Percentiles rank a stretch among this genome's conserved stretches.
Conservation (phyloP, 2,329 filamentous ascomycete genomes). For the Xylariaceae sp. region DNA sequence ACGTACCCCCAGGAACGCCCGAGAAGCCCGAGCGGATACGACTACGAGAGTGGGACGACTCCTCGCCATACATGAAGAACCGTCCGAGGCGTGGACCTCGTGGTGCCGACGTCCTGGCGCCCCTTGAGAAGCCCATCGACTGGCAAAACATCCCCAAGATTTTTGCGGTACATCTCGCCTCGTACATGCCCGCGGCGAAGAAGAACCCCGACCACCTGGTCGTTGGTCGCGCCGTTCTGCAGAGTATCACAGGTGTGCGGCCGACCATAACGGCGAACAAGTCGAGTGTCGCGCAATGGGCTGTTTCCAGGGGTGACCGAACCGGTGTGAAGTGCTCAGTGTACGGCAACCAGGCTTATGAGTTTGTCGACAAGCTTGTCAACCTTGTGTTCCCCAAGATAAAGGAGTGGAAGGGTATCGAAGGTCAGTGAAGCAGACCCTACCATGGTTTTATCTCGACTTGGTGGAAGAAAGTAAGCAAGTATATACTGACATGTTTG, state of each 20-base stretch:
- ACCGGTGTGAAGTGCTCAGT: slow-evolving; percentile 74
- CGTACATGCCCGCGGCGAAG: slow-evolving; percentile 63
- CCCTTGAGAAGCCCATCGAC: slow-evolving; percentile 67
- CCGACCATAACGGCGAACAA: slow-evolving; percentile 65
- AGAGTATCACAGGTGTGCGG: slow-evolving; percentile 76
- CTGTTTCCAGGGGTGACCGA: slow-evolving; percentile 63
- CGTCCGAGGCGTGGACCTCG: slow-evolving; percentile 78
- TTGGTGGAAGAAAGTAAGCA: not conserved
- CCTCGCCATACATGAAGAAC: slow-evolving; percentile 92
- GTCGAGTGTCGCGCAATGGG: slow-evolving; percentile 69
- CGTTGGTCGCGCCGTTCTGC: slow-evolving; percentile 75
- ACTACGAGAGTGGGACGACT: slow-evolving; percentile 80
- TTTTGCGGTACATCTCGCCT: slow-evolving; percentile 73
- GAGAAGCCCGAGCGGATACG: slow-evolving; percentile 53
- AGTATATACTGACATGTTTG: not conserved
- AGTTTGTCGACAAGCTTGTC: slow-evolving; percentile 86
- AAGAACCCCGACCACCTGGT: slow-evolving; percentile 71
- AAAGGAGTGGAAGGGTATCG: slow-evolving; percentile 83
- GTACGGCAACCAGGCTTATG: slow-evolving; percentile 72
- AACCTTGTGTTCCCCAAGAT: slow-evolving; percentile 89
- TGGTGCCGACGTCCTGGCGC: slow-evolving; percentile 65
- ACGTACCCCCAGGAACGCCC: slow-evolving; percentile 71
- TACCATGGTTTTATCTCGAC: not conserved
- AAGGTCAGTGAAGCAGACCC: slow-evolving; percentile 32
- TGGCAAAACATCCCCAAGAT: slow-evolving; percentile 85